These are phyloP conservation scores for Trichoderma asperelloides DNA, from an alignment of 495 filamentous ascomycete genomes.

Conservation along the genomic window DNA sequence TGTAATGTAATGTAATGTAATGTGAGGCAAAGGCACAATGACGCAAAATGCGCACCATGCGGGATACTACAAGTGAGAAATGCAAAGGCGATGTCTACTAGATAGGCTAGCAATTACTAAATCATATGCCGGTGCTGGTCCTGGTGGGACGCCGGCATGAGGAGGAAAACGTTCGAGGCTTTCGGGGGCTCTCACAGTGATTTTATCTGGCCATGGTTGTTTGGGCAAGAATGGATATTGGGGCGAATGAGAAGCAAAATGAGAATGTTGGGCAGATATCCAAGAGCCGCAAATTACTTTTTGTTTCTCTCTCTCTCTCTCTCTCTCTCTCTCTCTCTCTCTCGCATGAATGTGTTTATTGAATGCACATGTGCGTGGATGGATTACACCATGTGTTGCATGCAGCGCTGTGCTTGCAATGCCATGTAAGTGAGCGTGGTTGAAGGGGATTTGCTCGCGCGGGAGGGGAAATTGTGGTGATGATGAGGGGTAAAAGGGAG, in stretches of 20 bases:
- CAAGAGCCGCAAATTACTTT: background rate
- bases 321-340: too few species aligned
- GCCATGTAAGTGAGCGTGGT: conserved; percentile 2
- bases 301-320: too few species aligned
- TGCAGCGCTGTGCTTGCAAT: too few species aligned
- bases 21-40: background rate
- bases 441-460: background rate
- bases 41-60: background rate
- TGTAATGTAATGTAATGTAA: background rate
- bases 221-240: background rate
- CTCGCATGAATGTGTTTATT: background rate
- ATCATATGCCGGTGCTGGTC: too few species aligned
- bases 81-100: too few species aligned
- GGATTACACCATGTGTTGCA: background rate
- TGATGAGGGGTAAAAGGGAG: background rate
- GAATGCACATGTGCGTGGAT: background rate
- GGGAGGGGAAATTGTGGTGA: background rate
- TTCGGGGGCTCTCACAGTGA: background rate
- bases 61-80: background rate
- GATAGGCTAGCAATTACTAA: too few species aligned
- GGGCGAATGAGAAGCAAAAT: too few species aligned
- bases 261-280: background rate
- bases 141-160: too few species aligned
- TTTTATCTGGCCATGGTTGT: background rate
- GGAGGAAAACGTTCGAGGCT: too few species aligned